phyloP scores from a whole-genome alignment of 352 stramenopile genomes.

The Phytophthora hybrid region DNA sequence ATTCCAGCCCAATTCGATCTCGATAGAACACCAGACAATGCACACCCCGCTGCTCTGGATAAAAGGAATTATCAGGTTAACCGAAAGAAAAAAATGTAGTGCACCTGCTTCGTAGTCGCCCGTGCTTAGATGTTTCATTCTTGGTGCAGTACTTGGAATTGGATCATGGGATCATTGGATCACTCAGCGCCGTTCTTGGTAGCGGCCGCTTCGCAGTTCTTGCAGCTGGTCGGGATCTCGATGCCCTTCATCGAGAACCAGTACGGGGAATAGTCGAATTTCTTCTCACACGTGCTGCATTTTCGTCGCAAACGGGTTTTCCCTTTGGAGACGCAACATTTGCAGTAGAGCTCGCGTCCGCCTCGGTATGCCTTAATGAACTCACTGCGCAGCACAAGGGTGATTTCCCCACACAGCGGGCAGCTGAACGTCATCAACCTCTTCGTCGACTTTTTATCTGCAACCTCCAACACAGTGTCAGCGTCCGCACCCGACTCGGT shows the following conservation, averaged over 20 bases:
- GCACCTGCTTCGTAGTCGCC: too few relatives aligned
- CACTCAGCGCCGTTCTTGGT: background rate
- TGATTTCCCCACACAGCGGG: constrained; percentile 42
- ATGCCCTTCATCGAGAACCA: constrained; percentile 51
- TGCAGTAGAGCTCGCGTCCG: constrained; percentile 35
- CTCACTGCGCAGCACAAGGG: constrained; percentile 14
- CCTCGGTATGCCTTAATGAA: constrained; percentile 35
- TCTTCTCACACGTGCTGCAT: constrained; percentile 18
- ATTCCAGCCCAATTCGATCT: too few relatives aligned
- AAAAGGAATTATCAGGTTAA: background rate
- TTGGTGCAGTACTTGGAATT: background rate
- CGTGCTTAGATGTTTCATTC: too few relatives aligned
- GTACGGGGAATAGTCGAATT: constrained; percentile 17
- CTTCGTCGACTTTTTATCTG: background rate
- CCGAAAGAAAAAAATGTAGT: background rate
- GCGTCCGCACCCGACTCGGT: background rate
- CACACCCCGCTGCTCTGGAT: too few relatives aligned
- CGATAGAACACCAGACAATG: too few relatives aligned
- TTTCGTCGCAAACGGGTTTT: background rate
- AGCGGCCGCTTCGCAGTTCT: constrained; percentile 32
- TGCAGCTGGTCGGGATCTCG: constrained; percentile 30
- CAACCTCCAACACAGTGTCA: background rate
- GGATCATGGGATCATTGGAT: background rate
- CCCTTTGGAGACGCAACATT: constrained; percentile 18
- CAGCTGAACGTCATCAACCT: constrained; percentile 46